Evolutionary conservation across 1,139 yeast species (phyloP), one percentile per base, ranked within the genome.

Genomic region (Blastobotrys petasosporus): DNA sequence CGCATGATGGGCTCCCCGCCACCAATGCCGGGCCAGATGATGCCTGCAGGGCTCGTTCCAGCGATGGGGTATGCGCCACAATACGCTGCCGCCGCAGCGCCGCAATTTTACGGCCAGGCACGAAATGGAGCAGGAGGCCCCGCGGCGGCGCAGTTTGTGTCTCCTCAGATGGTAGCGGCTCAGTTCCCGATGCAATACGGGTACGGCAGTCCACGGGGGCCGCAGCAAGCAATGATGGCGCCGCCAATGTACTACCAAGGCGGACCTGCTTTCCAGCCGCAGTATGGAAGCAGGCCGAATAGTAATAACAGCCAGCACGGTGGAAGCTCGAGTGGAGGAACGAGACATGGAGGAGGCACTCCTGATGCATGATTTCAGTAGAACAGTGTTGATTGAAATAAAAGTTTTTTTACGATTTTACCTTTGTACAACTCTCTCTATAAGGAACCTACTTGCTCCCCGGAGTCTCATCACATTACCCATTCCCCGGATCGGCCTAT

Each of bases 1-100:
- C 55, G 59, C 15, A 51, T 54, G 35, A 51, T 59, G 54, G 51
- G 53, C 33, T 48, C 54, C 6, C 48, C 55, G 3, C 58, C 60
- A 8, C 58, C 59, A 15, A 46, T 54, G 15, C 56, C 55, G 25
- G 55, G 51, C 11, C 60, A 54, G 35, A 51, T 54, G 50, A 47
- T 54, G 16, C 55, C 56, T 11, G 41, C 43, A 16, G 59, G 58
- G 12, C 53, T 59, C 42, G 48, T 58, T 15, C 59, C 57, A 11
- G 53, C 49, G 13, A 48, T 52, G 47, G 58, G 50, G 16, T 55
- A 54, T 36, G 44, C 46, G 17, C 53, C 58, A 2, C 58, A 53
- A 43, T 54, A 49, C 32, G 50, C 41, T 29, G n/a, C n/a, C n/a
- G n/a, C n/a, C n/a, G n/a, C n/a, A n/a, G 50, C 50, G 36, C 57